A percentile compares a stretch with the other conserved stretches of the same genome.
phyloP scores from a whole-genome alignment of 192 early-diverging fungal genomes.

The Geosiphon pyriformis region DNA sequence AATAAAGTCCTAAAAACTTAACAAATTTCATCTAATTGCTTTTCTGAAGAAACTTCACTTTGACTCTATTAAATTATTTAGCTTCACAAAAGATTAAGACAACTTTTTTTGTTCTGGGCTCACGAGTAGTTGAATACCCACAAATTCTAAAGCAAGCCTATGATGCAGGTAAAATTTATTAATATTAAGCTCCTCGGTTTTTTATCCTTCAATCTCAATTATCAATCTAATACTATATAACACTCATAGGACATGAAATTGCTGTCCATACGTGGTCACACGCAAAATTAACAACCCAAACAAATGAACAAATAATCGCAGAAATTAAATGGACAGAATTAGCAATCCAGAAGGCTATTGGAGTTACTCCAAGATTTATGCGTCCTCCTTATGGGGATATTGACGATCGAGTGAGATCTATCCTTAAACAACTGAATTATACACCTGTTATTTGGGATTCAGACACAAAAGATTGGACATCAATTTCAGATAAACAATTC shows the following conservation, averaged over 20 bases:
- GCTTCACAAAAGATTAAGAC: slow-evolving; percentile 24
- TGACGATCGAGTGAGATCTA: slow-evolving; percentile 65
- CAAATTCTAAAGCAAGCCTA: slow-evolving; percentile 44
- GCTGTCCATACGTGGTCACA: slow-evolving; percentile 64
- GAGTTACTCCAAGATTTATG: slow-evolving; percentile 51
- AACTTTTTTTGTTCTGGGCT: slow-evolving; percentile 52
- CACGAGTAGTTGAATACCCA: slow-evolving; percentile 38
- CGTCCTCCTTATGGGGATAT: slow-evolving; percentile 65
- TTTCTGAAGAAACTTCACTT: background rate
- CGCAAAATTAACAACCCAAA: slow-evolving; percentile 40
- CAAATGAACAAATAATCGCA: slow-evolving; percentile 43
- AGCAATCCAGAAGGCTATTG: slow-evolving; percentile 48
- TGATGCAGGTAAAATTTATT: slow-evolving; percentile 48
- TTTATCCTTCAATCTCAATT: background rate
- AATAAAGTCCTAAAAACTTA: background rate
- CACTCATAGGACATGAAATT: slow-evolving; percentile 49
- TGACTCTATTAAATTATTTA: background rate
- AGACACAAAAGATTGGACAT: slow-evolving; percentile 29
- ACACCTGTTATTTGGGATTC: slow-evolving; percentile 30
- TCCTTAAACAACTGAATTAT: slow-evolving; percentile 51
- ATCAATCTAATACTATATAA: background rate
- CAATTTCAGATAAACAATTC: background rate
- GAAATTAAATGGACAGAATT: slow-evolving; percentile 54
- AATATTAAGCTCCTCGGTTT: slow-evolving; percentile 21
- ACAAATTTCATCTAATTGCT: background rate